phyloP scores from a whole-genome alignment of 768 basidiomycete genomes.

The Boletus patriciae region DNA sequence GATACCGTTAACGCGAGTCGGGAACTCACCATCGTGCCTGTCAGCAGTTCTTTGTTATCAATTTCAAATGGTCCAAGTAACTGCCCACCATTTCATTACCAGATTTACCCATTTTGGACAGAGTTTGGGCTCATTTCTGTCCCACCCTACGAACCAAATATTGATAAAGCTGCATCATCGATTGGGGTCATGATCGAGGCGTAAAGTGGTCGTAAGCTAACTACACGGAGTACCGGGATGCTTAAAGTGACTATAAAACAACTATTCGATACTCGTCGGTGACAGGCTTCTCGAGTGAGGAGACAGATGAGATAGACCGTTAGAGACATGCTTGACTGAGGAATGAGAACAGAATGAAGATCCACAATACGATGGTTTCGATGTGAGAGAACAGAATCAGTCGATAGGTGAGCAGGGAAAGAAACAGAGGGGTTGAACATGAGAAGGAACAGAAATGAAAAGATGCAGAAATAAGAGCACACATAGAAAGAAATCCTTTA shows the following conservation, averaged over 20 bases:
- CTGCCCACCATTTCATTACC: too few species aligned
- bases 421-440: constrained; percentile 1
- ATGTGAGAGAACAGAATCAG: constrained; percentile 15
- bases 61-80: constrained; percentile 25
- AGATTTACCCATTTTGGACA: constrained; percentile 7
- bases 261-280: constrained; percentile 11
- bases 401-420: not conserved
- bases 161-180: not conserved
- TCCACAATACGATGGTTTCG: constrained; percentile 15
- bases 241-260: constrained; percentile 22
- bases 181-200: constrained; percentile 22
- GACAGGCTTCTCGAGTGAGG: constrained; percentile 1
- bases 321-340: constrained; percentile 15
- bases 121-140: too few species aligned
- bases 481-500: not conserved
- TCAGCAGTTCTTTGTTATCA: constrained; percentile 21
- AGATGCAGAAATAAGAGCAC: constrained; percentile 10
- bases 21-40: constrained; percentile 8
- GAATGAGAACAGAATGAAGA: constrained; percentile 12
- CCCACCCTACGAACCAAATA: not conserved
- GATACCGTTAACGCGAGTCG: not conserved
- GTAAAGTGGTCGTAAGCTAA: constrained; percentile 25
- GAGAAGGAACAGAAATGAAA: constrained; percentile 4
- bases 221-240: constrained; percentile 14
- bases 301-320: constrained; percentile 1